A percentile compares a stretch with the other conserved stretches of the same genome.
Conservation (phyloP, 176 grass and related monocot species). For the Oryza glumipatula region DNA sequence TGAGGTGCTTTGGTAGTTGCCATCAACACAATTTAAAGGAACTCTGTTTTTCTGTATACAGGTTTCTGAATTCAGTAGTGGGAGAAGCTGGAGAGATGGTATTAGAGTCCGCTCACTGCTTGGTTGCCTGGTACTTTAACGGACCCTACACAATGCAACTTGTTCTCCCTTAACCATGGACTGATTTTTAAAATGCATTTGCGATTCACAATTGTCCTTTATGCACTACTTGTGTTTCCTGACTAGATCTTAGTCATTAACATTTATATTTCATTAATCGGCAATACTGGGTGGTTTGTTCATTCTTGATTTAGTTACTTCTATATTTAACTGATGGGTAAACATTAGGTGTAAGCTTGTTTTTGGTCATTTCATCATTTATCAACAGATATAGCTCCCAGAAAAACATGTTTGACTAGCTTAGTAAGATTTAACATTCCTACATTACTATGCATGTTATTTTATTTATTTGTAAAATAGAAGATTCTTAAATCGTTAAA, state of each 20-base stretch:
- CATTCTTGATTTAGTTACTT: constrained; percentile 10
- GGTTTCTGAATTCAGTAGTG: constrained; percentile 82
- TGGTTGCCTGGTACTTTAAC: constrained; percentile 67
- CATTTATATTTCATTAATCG: neutral
- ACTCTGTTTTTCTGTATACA: constrained; percentile 21
- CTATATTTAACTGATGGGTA: constrained; percentile 12
- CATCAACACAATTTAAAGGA: constrained; percentile 9
- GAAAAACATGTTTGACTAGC: neutral
- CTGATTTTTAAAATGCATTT: constrained; percentile 14
- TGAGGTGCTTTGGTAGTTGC: neutral
- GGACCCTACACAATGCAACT: constrained; percentile 29
- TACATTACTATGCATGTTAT: too few species aligned
- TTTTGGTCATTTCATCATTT: constrained; percentile 17
- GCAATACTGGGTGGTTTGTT: neutral
- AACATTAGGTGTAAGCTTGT: neutral
- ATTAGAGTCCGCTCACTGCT: constrained; percentile 77
- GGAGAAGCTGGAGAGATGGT: constrained; percentile 88
- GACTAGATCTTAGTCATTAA: constrained; percentile 8
- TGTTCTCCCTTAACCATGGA: constrained; percentile 5
- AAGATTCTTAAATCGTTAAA: neutral
- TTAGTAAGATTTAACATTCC: neutral
- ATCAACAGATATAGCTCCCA: neutral
- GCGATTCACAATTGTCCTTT: neutral
- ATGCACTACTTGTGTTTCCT: neutral
- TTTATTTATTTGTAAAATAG: neutral